These are phyloP conservation scores for Polychaeton citri DNA, from an alignment of 2,329 filamentous ascomycete species.

Conservation along the genomic window DNA sequence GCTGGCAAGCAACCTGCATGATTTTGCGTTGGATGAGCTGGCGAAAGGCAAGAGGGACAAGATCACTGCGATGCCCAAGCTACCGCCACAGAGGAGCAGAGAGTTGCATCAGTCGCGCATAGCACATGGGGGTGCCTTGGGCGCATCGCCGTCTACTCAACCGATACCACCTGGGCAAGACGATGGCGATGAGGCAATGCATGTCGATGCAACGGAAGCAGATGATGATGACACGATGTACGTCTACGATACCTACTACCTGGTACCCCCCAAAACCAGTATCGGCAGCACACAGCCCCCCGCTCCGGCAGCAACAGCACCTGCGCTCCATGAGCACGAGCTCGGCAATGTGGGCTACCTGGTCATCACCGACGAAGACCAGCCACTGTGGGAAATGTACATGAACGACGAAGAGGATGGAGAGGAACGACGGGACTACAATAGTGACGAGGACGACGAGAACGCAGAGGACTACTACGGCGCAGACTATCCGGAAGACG, in stretches of 20 bases:
- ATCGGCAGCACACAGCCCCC: conserved; percentile 15
- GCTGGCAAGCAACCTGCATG: conserved; percentile 15
- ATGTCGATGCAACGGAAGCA: conserved; percentile 15
- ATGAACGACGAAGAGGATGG: conserved; percentile 34
- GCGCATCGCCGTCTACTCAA: neutral
- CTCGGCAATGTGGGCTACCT: conserved; percentile 30
- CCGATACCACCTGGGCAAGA: neutral
- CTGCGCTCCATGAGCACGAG: conserved; percentile 16
- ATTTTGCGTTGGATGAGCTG: conserved; percentile 15
- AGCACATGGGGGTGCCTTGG: neutral
- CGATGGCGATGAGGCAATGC: neutral
- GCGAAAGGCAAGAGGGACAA: conserved; percentile 10
- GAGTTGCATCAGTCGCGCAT: conserved; percentile 11
- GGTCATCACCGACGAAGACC: conserved; percentile 36
- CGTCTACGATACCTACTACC: conserved; percentile 50
- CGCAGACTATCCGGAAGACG: conserved; percentile 69
- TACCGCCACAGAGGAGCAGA: conserved; percentile 13
- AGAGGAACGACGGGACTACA: conserved; percentile 37
- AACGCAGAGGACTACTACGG: conserved; percentile 68
- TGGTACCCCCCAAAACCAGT: no score
- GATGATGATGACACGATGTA: conserved; percentile 40
- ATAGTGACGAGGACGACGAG: conserved; percentile 49
- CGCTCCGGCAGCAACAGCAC: conserved; percentile 3
- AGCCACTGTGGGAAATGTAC: conserved; percentile 45
- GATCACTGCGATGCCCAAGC: conserved; percentile 13